A percentile compares a stretch with the other conserved stretches of the same genome.
phyloP scores from a whole-genome alignment of 1,139 yeast species.

The Hemisphaericaspora lyxosophila region DNA sequence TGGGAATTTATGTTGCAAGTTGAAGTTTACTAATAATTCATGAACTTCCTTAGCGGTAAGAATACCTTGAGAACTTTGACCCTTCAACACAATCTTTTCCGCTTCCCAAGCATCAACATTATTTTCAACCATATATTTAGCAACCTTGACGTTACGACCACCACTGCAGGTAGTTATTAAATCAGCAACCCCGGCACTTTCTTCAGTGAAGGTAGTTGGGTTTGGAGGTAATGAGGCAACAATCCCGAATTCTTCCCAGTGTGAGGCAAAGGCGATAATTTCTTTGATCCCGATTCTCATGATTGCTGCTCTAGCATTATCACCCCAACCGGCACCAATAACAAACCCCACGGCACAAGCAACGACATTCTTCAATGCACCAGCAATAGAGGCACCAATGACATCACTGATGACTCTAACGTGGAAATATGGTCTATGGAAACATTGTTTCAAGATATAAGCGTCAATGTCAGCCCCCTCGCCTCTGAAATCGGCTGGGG shows the following conservation, averaged over 20 bases:
- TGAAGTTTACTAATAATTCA: slow-evolving; percentile 66
- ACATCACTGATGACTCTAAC: slow-evolving; percentile 86
- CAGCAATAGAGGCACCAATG: slow-evolving; percentile 91
- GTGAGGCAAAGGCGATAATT: slow-evolving; percentile 58
- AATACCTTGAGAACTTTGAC: slow-evolving; percentile 94
- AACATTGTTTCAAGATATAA: slow-evolving; percentile 63
- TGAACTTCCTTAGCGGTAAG: slow-evolving; percentile 87
- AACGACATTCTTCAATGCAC: slow-evolving; percentile 91
- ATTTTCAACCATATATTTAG: slow-evolving; percentile 70
- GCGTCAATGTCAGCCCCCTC: slow-evolving; percentile 73
- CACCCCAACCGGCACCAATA: slow-evolving; percentile 97
- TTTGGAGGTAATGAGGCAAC: slow-evolving; percentile 66
- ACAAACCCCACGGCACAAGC: slow-evolving; percentile 94
- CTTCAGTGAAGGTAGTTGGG: slow-evolving; percentile 81
- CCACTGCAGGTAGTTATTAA: slow-evolving; percentile 95
- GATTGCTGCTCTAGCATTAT: slow-evolving; percentile 92
- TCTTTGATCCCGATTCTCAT: slow-evolving; percentile 92
- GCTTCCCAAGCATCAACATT: slow-evolving; percentile 73
- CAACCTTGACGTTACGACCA: slow-evolving; percentile 92
- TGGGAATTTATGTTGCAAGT: slow-evolving; percentile 73
- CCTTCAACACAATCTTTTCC: slow-evolving; percentile 80
- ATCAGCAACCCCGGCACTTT: slow-evolving; percentile 96
- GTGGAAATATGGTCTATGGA: slow-evolving; percentile 96
- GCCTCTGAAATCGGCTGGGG: slow-evolving; percentile 71
- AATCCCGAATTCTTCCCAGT: slow-evolving; percentile 66